These are phyloP conservation scores for Ascochyta pisi DNA, from an alignment of 2,329 filamentous ascomycete species.

Conservation along the genomic window DNA sequence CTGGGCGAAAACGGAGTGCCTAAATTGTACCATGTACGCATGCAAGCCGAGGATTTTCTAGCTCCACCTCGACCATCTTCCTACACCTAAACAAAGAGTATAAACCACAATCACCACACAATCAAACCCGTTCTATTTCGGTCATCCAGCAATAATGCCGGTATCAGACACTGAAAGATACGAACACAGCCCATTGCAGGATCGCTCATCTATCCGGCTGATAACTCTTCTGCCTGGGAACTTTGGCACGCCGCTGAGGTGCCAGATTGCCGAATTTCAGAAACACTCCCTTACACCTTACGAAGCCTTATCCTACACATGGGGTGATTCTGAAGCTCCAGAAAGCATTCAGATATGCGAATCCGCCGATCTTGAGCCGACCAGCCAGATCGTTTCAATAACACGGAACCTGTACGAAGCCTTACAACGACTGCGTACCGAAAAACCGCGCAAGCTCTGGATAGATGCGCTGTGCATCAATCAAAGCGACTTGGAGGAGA, in stretches of 20 bases:
- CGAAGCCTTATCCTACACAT: conserved; percentile 16
- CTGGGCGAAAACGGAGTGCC: too few relatives aligned
- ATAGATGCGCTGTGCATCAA: conserved; percentile 26
- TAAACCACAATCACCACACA: not conserved
- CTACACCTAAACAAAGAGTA: not conserved
- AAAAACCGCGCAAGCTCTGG: conserved; percentile 15
- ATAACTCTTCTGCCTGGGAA: conserved; percentile 7
- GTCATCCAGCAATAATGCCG: not conserved
- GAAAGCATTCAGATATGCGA: not conserved
- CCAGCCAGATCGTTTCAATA: not conserved
- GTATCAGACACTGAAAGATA: not conserved
- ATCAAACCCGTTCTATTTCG: too few relatives aligned
- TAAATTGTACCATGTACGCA: too few relatives aligned
- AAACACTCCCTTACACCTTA: not conserved
- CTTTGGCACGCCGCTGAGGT: not conserved
- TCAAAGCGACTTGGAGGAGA: conserved; percentile 20
- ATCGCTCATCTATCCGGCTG: not conserved
- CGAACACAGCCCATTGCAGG: not conserved
- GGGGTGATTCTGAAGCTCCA: not conserved
- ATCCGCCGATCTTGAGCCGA: not conserved
- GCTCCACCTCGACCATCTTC: not conserved
- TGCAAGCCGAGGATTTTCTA: too few relatives aligned
- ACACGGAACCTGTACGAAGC: conserved; percentile 8
- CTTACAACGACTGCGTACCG: conserved; percentile 3
- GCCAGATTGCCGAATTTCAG: not conserved